These are phyloP conservation scores for Candolleomyces aberdarensis DNA, from an alignment of 768 basidiomycete species.

Conservation along the genomic window DNA sequence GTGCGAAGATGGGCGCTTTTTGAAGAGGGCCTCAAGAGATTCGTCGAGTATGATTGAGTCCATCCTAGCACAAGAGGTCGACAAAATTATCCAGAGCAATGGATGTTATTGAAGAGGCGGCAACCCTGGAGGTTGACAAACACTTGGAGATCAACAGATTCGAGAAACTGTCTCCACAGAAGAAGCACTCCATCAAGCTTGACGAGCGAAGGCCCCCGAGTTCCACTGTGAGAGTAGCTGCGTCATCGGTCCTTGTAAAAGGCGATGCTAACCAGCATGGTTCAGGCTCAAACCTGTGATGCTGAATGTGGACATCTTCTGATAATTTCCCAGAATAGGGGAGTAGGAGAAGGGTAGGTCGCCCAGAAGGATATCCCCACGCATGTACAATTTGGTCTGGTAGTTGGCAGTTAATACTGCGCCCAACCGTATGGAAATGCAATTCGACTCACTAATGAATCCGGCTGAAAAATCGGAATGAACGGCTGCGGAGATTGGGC, in stretches of 20 bases:
- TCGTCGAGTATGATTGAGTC: conserved; percentile 29
- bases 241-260: background rate
- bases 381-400: too few relatives aligned
- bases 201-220: background rate
- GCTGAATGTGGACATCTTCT: background rate
- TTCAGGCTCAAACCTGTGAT: background rate
- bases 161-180: background rate
- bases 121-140: conserved; percentile 30
- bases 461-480: background rate
- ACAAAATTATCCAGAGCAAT: conserved; percentile 32
- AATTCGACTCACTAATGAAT: background rate
- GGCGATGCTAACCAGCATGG: background rate
- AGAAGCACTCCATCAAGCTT: background rate
- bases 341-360: too few relatives aligned
- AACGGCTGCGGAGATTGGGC: background rate
- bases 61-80: conserved; percentile 31
- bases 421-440: background rate
- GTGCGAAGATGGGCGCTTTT: conserved; percentile 26
- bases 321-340: too few relatives aligned
- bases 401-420: too few relatives aligned
- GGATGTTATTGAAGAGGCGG: conserved; percentile 33
- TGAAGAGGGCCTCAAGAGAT: conserved; percentile 33
- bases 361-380: too few relatives aligned
- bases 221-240: conserved; percentile 1
- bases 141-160: conserved; percentile 18